Conservation (phyloP, 176 grass and related monocot genomes). For the Triticum aestivum region DNA sequence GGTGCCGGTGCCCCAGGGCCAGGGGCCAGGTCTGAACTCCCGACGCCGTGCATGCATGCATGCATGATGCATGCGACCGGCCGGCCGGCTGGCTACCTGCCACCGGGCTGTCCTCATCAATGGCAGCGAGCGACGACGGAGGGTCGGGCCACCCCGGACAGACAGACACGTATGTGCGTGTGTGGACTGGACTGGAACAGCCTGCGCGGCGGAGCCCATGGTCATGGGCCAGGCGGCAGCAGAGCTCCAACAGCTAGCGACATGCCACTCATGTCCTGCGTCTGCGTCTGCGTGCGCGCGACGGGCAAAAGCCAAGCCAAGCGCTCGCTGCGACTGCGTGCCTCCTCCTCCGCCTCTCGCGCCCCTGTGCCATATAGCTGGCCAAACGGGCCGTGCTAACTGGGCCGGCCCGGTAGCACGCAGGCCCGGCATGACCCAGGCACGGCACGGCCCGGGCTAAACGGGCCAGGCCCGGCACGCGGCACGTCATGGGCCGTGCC, state of each 20-base stretch:
- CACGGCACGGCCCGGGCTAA: too few relatives aligned
- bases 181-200: background rate
- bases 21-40: background rate
- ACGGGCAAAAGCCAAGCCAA: too few relatives aligned
- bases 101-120: conserved; percentile 38
- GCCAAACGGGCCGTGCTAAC: too few relatives aligned
- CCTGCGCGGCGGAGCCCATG: background rate
- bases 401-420: too few relatives aligned
- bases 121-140: conserved; percentile 8
- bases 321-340: background rate
- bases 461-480: too few relatives aligned
- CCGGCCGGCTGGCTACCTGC: background rate
- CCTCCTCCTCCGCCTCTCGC: conserved; percentile 2
- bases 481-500: too few relatives aligned
- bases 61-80: background rate
- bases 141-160: background rate
- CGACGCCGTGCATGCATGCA: background rate
- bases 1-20: background rate
- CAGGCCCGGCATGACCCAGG: too few relatives aligned
- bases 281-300: background rate
- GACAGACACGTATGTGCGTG: background rate
- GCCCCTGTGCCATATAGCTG: background rate
- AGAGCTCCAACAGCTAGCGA: conserved; percentile 48
- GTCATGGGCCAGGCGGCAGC: conserved; percentile 12
- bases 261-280: conserved; percentile 24